Base-by-base conservation (phyloP, 1,284 basidiomycete genomes). In the Sporisorium exsertum region DNA sequence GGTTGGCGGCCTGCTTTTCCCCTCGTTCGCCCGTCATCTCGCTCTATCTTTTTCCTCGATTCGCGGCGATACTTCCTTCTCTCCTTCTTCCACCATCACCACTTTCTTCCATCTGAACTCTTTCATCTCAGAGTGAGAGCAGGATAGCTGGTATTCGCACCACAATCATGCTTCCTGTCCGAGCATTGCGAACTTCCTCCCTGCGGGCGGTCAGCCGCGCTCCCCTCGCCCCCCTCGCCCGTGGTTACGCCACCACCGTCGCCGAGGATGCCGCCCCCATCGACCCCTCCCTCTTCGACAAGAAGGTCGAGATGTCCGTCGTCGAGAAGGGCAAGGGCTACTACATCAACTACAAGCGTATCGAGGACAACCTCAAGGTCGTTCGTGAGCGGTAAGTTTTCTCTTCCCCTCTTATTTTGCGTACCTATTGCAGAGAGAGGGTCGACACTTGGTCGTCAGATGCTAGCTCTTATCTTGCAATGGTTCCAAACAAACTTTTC, bases 271-370 rank as follows among this genome's bases (percentile, higher is more conserved):
- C 77, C 33, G 60, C 77, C 47, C 69, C 76, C 43, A 78, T 83
- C 58, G 68, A 73, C 27, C 62, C 76, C 46, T 78, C 76, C 9
- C 72, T 84, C 59, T 81, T 82, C 55, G 77, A 82, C 75, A 79
- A 78, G 57, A 84, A 84, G 73, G 82, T 85, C 56, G 84, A 85
- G 72, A 81, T 85, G 77, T 81, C 79, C 72, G 52, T 69, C 58
- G 72, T 84, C 61, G 84, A 85, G 74, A 78, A 78, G 65, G 84
- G 84, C 68, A 81, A 84, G 78, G 81, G 80, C 37, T 79, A 79
- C 82, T 85, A 78, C 77, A 69, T 84, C 72, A 84, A 84, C 77
- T 85, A 85, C 83, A 76, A 81, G 72, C 77, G 77, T 54, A 77
- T 84, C 55, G 82, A 81, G 67, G 82, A 85, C 61, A 84, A 84